These are phyloP conservation scores for Nymphaea colorata DNA, from an alignment of 164 flowering plant species.

Conservation along the genomic window DNA sequence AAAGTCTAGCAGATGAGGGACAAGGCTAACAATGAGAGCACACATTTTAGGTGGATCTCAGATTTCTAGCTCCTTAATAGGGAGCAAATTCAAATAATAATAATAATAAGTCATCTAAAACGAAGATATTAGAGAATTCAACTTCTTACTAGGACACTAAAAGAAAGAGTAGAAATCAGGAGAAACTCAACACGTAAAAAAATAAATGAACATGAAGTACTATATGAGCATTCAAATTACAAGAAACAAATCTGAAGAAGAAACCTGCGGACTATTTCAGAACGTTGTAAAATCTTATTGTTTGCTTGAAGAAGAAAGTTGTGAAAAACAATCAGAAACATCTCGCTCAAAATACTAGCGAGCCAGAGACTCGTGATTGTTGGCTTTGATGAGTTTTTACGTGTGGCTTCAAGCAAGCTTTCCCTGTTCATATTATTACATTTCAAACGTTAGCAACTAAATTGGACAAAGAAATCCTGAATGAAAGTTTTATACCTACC, in stretches of 20 bases:
- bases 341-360: constrained; percentile 70
- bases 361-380: constrained; percentile 61
- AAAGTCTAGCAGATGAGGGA: constrained; percentile 46
- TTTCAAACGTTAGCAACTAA: too few relatives aligned
- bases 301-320: constrained; percentile 75
- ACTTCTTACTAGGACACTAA: constrained; percentile 59
- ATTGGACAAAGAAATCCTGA: too few relatives aligned
- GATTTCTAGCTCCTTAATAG: constrained; percentile 62
- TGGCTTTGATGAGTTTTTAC: constrained; percentile 34
- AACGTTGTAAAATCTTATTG: constrained; percentile 65
- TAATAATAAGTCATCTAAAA: neutral
- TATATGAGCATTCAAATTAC: neutral
- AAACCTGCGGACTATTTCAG: constrained; percentile 87
- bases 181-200: neutral
- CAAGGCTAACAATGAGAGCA: constrained; percentile 19
- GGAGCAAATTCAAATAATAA: constrained; percentile 30
- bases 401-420: constrained; percentile 82
- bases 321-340: constrained; percentile 86
- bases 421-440: constrained; percentile 30
- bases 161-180: constrained; percentile 10
- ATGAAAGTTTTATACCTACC: too few relatives aligned
- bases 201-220: neutral
- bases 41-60: constrained; percentile 10
- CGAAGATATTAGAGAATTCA: constrained; percentile 29
- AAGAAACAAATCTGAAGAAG: constrained; percentile 53